phyloP scores from a whole-genome alignment of 2,329 filamentous ascomycete genomes.

The Colletotrichum salicis region DNA sequence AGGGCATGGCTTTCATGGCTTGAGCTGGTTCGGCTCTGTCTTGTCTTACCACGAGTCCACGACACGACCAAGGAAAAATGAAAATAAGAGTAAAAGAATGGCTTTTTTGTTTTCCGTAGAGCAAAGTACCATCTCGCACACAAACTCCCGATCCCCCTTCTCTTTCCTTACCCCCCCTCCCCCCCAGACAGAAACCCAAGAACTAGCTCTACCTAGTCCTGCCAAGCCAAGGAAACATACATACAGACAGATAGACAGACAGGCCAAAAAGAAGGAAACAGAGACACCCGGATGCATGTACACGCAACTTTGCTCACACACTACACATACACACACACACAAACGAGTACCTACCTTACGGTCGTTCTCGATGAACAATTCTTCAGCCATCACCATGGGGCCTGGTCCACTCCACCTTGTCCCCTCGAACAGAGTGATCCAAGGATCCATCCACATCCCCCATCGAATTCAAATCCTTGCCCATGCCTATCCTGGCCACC shows the following conservation, averaged over 20 bases:
- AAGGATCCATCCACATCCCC: constrained; percentile 17
- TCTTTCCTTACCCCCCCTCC: background rate
- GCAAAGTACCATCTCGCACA: background rate
- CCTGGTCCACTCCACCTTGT: constrained; percentile 22
- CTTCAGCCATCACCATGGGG: constrained; percentile 33
- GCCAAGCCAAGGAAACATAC: constrained; percentile 1
- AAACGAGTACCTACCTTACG: constrained; percentile 2
- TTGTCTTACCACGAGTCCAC: constrained; percentile 21
- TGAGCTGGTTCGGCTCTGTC: constrained; percentile 24
- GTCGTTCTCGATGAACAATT: constrained; percentile 34
- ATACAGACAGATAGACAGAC: background rate
- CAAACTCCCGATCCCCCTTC: too few relatives aligned
- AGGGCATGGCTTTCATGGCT: background rate
- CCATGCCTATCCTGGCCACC: constrained; percentile 23
- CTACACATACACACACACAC: background rate
- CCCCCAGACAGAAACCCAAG: background rate
- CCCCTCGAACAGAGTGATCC: constrained; percentile 23
- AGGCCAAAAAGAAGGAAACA: constrained; percentile 1
- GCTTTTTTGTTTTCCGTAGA: background rate
- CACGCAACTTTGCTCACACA: background rate
- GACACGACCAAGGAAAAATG: background rate
- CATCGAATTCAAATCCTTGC: constrained; percentile 27
- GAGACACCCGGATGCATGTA: constrained; percentile 15
- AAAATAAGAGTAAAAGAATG: background rate
- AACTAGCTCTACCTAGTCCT: background rate